Base-by-base conservation (phyloP, 768 basidiomycete genomes). In the Naganishia kalamii region DNA sequence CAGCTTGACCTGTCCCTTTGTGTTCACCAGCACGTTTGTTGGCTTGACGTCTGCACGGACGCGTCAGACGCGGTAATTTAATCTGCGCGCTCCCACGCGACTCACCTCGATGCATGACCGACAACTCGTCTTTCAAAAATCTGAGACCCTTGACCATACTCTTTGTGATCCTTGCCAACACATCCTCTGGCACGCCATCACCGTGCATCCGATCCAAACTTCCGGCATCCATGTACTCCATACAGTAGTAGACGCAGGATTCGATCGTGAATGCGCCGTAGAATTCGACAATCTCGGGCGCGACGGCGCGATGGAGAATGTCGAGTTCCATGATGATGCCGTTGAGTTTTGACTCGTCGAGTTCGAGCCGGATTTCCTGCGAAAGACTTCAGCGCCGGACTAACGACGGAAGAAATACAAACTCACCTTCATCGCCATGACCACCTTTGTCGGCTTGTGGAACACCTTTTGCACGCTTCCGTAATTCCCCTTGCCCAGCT, bases 181-280 rank as follows among this genome's bases (percentile, higher is more conserved):
- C 90, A 40, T 85, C 82, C 74, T 99, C 96, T 0, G 82, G 81
- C 1, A 87, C 81, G 43, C 87, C 84, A 41, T 80, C 80, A 33
- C 81, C 78, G 68, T 82, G 79, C 29, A 98, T 82, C 69, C 87
- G 89, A 77, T 97, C 96, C 50, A 99, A 83, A 43, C 87, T 89
- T n/a, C 93, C 92, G 12, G 92, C 93, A 76, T 99, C 94, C 96
- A 99, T 99, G 80, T 87, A 90, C 81, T 99, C 96, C 93, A 98
- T 98, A 79, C 93, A 98, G 78, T 96, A 97, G 80, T 99, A 97
- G 25, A 99, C 96, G 77, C 94, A 99, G n/a, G 90, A 90, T 76
- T 99, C 96, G 79, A 96, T 92, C 79, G 96, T 97, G 81, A 99
- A 99, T 4, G 96, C 96, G 47, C 96, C 96, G 75, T 94, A 98